Conservation (phyloP, 768 basidiomycete species). For the Brasilioporus rufonigricans region DNA sequence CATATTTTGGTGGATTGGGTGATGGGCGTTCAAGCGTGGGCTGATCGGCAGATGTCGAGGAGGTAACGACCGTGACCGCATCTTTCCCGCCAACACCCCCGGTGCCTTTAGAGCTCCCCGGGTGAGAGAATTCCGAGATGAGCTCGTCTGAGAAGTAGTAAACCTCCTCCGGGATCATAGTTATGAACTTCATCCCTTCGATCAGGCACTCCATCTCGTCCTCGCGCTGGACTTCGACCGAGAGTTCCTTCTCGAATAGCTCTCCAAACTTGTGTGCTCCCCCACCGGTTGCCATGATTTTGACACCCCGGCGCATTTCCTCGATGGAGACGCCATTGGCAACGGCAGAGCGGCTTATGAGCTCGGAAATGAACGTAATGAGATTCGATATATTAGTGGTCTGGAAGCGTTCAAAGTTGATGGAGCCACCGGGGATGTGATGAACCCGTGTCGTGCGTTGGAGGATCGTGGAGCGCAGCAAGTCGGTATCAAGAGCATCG, state of each 20-base stretch:
- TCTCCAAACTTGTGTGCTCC: constrained; percentile 95
- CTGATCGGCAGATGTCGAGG: constrained; percentile 10
- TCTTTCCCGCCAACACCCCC: constrained; percentile 1
- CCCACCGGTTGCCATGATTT: constrained; percentile 97
- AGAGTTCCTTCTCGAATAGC: constrained; percentile 67
- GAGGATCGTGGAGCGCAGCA: constrained; percentile 63
- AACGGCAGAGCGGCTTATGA: constrained; percentile 82
- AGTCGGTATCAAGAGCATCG: constrained; percentile 36
- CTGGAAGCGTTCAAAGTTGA: constrained; percentile 98
- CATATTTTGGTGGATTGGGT: constrained; percentile 85
- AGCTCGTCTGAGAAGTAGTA: constrained; percentile 99
- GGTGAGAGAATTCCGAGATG: constrained; percentile 62
- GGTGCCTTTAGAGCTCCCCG: constrained; percentile 17
- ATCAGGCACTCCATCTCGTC: constrained; percentile 99
- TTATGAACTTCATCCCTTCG: constrained; percentile 93
- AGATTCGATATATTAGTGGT: constrained; percentile 84
- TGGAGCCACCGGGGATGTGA: constrained; percentile 92
- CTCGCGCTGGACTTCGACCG: constrained; percentile 83
- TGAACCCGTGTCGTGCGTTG: constrained; percentile 54
- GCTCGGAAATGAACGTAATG: constrained; percentile 80
- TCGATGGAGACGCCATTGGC: constrained; percentile 85
- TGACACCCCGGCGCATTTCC: constrained; percentile 89
- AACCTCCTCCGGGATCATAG: constrained; percentile 93
- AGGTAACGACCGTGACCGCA: not conserved
- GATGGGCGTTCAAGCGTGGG: constrained; percentile 73